Evolutionary conservation across 176 grass and related monocot species (phyloP), one percentile per base, ranked within the genome.

Genomic region (Triticum aestivum): DNA sequence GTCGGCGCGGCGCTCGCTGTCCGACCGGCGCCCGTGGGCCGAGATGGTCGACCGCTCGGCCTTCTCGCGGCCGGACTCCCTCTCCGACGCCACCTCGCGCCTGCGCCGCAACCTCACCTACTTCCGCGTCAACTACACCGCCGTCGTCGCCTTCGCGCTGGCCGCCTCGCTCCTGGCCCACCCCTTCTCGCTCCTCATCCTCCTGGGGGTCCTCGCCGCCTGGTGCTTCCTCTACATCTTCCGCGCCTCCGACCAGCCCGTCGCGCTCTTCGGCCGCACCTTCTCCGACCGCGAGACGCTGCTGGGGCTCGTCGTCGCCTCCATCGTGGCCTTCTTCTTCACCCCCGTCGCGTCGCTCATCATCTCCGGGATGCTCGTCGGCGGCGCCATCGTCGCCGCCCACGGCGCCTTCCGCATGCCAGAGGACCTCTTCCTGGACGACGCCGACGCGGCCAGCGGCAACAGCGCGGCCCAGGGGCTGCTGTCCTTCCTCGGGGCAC

Each of bases 141-240:
- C 97, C 82, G 68, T 99, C 33, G 86, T 96, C 41, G 92, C 92
- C 69, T 88, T 89, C 26, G 77, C 86, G 61, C 94, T 99, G 21
- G 94, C 80, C 10, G 79, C 91, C 42, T 99, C 97, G 27, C 94
- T 99, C 83, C 79, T 94, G 26, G 83, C 94, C 35, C 87, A 96
- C 83, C 97, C 97, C 26, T 86, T 99, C 88, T 99, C 97, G 78
- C 92, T 99, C 61, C 75, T 92, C 82, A 81, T 96, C 87, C 92
- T 96, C 72, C 83, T 96, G 3, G 90, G 78, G 30, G 85, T 99
- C 69, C 94, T 99, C 76, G 80, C 80, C 44, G 87, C 91, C 76
- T 99, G 97, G 97, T 99, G 94, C 89, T 92, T 94, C 87, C 85
- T 99, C 70, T 96, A 99, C 80, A 87, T 99, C 90, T 94, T 99